These are phyloP conservation scores for Edaphochlamys debaryana DNA, from an alignment of 139 green algal genomes.

Conservation along the genomic window DNA sequence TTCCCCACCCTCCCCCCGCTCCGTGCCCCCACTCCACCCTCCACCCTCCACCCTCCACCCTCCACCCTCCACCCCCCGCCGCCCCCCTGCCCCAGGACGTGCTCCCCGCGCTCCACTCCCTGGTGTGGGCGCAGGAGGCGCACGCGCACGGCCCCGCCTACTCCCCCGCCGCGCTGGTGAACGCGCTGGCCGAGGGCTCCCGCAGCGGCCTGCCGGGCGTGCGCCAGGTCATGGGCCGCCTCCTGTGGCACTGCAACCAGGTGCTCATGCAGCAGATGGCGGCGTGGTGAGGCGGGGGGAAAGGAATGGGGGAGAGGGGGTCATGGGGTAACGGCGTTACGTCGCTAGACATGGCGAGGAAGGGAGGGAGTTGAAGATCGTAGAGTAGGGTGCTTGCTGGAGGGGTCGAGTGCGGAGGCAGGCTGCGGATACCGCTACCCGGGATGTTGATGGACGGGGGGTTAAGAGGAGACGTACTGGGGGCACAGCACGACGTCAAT, in stretches of 20 bases:
- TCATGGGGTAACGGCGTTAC: too few species aligned
- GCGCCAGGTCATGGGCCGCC: slow-evolving; percentile 71
- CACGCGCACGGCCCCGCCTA: neutral
- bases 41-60: neutral
- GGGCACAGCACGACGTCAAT: too few species aligned
- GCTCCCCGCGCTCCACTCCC: slow-evolving; percentile 71
- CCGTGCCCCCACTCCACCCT: neutral
- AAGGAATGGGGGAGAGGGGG: too few species aligned
- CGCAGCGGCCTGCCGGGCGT: slow-evolving; percentile 77
- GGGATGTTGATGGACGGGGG: too few species aligned
- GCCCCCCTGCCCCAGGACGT: slow-evolving; percentile 60
- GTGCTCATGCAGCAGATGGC: slow-evolving; percentile 87
- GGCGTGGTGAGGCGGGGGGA: slow-evolving; percentile 71
- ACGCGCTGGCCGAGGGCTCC: slow-evolving; percentile 56
- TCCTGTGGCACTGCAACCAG: slow-evolving; percentile 92
- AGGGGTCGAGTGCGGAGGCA: too few species aligned
- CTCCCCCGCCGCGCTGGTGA: slow-evolving; percentile 65
- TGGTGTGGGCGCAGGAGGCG: slow-evolving; percentile 49
- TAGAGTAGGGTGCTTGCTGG: too few species aligned
- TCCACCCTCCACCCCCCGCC: neutral
- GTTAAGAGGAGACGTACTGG: too few species aligned
- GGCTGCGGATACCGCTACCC: too few species aligned
- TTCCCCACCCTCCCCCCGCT: neutral
- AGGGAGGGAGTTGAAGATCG: too few species aligned
- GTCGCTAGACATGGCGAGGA: too few species aligned